Base-by-base conservation (phyloP, 495 filamentous ascomycete species). In the Penicillium riverlandense region DNA sequence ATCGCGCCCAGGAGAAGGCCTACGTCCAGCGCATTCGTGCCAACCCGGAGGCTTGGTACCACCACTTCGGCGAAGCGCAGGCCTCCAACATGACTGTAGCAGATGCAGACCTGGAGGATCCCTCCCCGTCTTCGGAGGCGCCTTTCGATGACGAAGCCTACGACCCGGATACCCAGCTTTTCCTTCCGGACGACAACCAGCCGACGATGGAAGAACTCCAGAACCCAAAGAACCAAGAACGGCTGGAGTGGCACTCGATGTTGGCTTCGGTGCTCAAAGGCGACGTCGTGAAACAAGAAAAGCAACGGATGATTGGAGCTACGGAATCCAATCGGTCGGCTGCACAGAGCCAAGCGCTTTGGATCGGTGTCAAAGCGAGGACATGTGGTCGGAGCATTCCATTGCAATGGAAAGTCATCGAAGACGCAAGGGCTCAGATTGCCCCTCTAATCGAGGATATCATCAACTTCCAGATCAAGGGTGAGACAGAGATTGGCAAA, bases 221-320 rank as follows among this genome's bases (percentile, higher is more conserved):
- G 68, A 85, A 94, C 50, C 85, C 87, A 1, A 82, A 79, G 50
- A 97, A 92, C 56, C 79, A 92, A 41, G 92, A 97, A 63, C 74
- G 92, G 32, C 69, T 98, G 27, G 94, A 98, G 65, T 98, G 92
- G 92, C 91, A 98, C 67, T 85, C 87, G 5, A 98, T 98, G 92
- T 71, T 98, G 33, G 88, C 90, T 27, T 90, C 88, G 1, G 92
- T 98, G 4, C 66, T 98, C 50, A 97, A 90, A 31, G 92, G 92
- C 40, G 92, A 98, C 62, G 94, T 98, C 9, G 91, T 98, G 15
- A 86, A 87, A 50, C 92, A 98, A 62, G 92, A 98, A 69, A 98
- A 97, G 69, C 92, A 95, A 57, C 79, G 92, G 29, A 66, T 98
- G 51, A 88, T 91, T 53, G 92, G 90, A 12, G 79, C 85, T 15